Conservation (phyloP, 805 yeast species). For the Myxozyma udenii region DNA sequence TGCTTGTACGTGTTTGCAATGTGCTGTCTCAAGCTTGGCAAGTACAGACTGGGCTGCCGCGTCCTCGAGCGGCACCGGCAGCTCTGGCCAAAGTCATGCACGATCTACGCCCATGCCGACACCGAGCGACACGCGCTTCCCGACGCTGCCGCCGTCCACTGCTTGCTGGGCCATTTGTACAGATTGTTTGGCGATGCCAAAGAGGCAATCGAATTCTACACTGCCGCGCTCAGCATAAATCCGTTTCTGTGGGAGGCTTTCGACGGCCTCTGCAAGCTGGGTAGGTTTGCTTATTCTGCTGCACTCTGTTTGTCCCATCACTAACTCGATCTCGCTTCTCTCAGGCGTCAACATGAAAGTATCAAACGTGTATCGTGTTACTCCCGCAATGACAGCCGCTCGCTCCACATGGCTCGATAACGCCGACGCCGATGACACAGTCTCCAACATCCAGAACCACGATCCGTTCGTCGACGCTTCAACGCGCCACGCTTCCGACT, state of each 20-base stretch:
- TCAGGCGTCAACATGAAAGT: conserved; percentile 68
- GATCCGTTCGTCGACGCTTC: conserved; percentile 23
- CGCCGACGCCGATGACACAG: conserved; percentile 5
- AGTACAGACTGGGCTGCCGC: conserved; percentile 54
- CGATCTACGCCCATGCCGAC: conserved; percentile 22
- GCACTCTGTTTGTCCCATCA: not conserved
- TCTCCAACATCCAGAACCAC: conserved; percentile 21
- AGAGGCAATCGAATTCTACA: conserved; percentile 63
- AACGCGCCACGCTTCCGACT: not conserved
- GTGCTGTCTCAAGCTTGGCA: conserved; percentile 56
- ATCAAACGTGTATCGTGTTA: conserved; percentile 37
- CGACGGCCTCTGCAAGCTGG: conserved; percentile 55
- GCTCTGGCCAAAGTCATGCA: conserved; percentile 21
- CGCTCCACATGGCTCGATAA: conserved; percentile 27
- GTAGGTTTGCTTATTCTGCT: not conserved
- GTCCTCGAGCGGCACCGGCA: conserved; percentile 19
- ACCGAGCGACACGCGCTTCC: conserved; percentile 45
- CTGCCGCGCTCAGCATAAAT: conserved; percentile 66
- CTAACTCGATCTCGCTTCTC: not conserved
- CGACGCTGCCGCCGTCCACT: conserved; percentile 65
- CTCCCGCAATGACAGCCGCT: conserved; percentile 25
- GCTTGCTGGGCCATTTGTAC: conserved; percentile 68
- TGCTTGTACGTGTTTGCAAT: conserved; percentile 73
- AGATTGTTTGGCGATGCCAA: conserved; percentile 55
- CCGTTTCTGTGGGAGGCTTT: conserved; percentile 87